Evolutionary conservation across 768 basidiomycete genomes (phyloP).

Genomic region (Suillus clintonianus): DNA sequence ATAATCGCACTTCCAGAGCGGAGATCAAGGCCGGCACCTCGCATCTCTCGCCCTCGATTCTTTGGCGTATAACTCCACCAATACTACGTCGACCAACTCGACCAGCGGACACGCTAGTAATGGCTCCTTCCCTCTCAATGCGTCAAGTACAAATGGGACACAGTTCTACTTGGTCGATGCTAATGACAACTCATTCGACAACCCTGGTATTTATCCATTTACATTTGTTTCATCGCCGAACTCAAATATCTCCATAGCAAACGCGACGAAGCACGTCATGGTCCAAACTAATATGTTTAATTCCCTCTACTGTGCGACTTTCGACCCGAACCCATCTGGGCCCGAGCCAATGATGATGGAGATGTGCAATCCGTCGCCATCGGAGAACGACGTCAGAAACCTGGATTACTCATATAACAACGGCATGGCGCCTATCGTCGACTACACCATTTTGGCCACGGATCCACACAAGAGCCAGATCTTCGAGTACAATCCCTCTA

Average conservation of each 20-base stretch:
- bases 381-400: not conserved
- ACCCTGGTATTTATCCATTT: constrained; percentile 14
- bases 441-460: constrained; percentile 8
- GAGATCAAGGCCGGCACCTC: constrained; percentile 14
- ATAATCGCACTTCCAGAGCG: not conserved
- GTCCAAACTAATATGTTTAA: constrained; percentile 49
- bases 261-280: constrained; percentile 34
- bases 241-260: constrained; percentile 8
- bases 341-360: constrained; percentile 54
- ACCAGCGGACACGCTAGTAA: constrained; percentile 25
- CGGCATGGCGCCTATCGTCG: not conserved
- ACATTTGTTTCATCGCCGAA: constrained; percentile 5
- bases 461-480: constrained; percentile 49
- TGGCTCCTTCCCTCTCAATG: constrained; percentile 45
- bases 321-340: constrained; percentile 49
- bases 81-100: constrained; percentile 21
- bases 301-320: constrained; percentile 59
- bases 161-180: constrained; percentile 41
- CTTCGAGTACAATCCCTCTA: constrained; percentile 55
- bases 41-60: constrained; percentile 24
- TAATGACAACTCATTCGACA: constrained; percentile 7
- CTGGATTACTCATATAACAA: not conserved
- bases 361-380: constrained; percentile 34
- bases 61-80: constrained; percentile 6
- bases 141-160: constrained; percentile 49